phyloP scores from a whole-genome alignment of 495 filamentous ascomycete species.

The Neurospora intermedia region DNA sequence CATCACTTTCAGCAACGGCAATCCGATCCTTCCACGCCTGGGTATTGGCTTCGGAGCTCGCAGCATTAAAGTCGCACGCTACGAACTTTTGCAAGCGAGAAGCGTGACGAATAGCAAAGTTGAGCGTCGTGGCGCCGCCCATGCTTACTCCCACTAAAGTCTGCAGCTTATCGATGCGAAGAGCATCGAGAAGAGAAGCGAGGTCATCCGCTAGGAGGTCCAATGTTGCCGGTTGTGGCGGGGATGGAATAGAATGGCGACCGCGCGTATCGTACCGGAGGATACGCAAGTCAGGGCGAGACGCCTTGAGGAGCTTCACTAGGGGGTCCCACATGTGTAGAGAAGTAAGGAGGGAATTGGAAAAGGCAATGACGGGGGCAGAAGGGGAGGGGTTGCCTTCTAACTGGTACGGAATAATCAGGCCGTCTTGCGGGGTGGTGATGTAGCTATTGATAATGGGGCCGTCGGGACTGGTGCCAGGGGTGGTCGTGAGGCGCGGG shows the following conservation, averaged over 20 bases:
- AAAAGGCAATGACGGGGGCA: conserved; percentile 59
- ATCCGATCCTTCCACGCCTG: conserved; percentile 70
- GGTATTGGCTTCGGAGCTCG: conserved; percentile 55
- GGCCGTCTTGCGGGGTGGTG: conserved; percentile 56
- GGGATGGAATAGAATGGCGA: conserved; percentile 39
- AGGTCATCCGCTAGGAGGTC: conserved; percentile 59
- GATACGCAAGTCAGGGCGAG: conserved; percentile 55
- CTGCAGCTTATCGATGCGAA: conserved; percentile 50
- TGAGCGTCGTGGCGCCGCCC: conserved; percentile 65
- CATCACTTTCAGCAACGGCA: conserved; percentile 48
- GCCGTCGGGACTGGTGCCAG: conserved; percentile 15
- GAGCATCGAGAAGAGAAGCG: conserved; percentile 42
- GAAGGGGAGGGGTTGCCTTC: conserved; percentile 55
- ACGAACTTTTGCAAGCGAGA: conserved; percentile 48
- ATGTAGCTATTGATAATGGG: conserved; percentile 48
- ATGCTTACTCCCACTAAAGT: conserved; percentile 63
- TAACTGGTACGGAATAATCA: conserved; percentile 58
- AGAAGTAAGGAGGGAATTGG: conserved; percentile 64
- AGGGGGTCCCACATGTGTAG: conserved; percentile 70
- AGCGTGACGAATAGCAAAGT: conserved; percentile 57
- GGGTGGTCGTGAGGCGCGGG: conserved; percentile 37
- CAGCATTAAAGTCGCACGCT: conserved; percentile 67
- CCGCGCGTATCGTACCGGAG: conserved; percentile 64
- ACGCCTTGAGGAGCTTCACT: conserved; percentile 43
- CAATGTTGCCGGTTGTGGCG: conserved; percentile 36